Evolutionary conservation across 2,329 filamentous ascomycete species (phyloP), one percentile per base, ranked within the genome.

Genomic region (Coniella lustricola): DNA sequence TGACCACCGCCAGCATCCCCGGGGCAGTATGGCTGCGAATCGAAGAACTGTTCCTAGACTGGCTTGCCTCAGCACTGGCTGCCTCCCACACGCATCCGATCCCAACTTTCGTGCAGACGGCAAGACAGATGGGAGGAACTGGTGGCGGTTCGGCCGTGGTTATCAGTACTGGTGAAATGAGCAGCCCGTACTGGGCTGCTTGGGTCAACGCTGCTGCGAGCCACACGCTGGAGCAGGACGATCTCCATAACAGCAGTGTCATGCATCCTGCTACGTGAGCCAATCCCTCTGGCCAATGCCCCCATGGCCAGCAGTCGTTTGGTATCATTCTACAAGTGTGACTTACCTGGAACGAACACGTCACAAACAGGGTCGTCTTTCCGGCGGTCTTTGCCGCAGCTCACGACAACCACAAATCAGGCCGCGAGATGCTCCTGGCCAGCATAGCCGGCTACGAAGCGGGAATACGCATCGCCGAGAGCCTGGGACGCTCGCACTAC

Each of bases 141-240:
- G 25, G 39, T 14, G 36, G 36, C 13, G n/a, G n/a, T n/a, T 33
- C 36, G 17, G 44, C 44, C 12, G 22, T 37, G 16, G 37, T 45
- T 16, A 21, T 45, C 34, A 22, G 13, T 20, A 33, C 20, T 20
- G 16, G 17, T 9, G 3, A 4, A 9, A 21, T 13, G 12, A 32
- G 25, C 3, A 46, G 44, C n/a, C 25, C 44, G 4, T 46, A 46
- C 35, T 46, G 35, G 35, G 44, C 44, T 9, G 44, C 44, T 7
- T 46, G 44, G 35, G 17, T 46, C 5, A 46, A 46, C 17, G 44
- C 35, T n/a, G 44, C 44, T 14, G 32, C 44, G 8, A 46, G 35
- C 17, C 44, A 46, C 17, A 39, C 36, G 7, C 36, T 46, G 2
- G 44, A 46, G 44, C 44, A 46, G 16, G 44, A 46, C n/a, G 44